Conservation (phyloP, 345 rosid species). For the Punica granatum region DNA sequence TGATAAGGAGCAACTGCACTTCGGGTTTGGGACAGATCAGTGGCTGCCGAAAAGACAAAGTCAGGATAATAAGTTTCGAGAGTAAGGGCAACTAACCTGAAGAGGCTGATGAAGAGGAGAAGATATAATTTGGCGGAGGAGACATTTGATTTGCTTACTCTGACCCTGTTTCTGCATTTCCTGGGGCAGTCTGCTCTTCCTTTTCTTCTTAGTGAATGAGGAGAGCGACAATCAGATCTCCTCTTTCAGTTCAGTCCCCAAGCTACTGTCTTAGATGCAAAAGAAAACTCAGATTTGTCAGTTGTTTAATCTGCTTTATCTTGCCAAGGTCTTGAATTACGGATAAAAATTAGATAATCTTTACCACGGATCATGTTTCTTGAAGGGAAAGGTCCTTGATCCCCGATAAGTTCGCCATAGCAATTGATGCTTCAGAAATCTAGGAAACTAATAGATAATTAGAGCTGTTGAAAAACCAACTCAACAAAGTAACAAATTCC, state of each 20-base stretch:
- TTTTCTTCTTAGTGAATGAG: neutral
- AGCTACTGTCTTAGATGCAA: neutral
- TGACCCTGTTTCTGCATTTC: slow-evolving; percentile 29
- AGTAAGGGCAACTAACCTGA: slow-evolving; percentile 18
- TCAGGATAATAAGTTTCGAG: slow-evolving; percentile 21
- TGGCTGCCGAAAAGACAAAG: slow-evolving; percentile 12
- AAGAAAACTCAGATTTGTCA: neutral
- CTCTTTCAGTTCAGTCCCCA: too few species aligned
- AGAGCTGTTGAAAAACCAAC: too few species aligned
- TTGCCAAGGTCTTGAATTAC: too few species aligned
- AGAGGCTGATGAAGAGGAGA: slow-evolving; percentile 23
- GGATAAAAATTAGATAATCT: too few species aligned
- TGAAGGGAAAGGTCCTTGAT: too few species aligned
- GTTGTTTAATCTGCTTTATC: neutral
- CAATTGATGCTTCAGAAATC: too few species aligned
- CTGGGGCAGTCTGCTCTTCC: neutral
- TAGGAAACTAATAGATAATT: too few species aligned
- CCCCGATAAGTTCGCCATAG: too few species aligned
- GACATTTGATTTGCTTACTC: slow-evolving; percentile 22
- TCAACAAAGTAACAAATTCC: slow-evolving; percentile 6
- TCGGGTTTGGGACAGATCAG: neutral
- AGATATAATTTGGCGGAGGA: slow-evolving; percentile 21
- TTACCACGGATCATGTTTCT: too few species aligned
- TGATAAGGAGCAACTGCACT: slow-evolving; percentile 13
- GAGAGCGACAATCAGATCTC: too few species aligned